Evolutionary conservation across 1,139 yeast species (phyloP).

Genomic region (Pichia sp.): DNA sequence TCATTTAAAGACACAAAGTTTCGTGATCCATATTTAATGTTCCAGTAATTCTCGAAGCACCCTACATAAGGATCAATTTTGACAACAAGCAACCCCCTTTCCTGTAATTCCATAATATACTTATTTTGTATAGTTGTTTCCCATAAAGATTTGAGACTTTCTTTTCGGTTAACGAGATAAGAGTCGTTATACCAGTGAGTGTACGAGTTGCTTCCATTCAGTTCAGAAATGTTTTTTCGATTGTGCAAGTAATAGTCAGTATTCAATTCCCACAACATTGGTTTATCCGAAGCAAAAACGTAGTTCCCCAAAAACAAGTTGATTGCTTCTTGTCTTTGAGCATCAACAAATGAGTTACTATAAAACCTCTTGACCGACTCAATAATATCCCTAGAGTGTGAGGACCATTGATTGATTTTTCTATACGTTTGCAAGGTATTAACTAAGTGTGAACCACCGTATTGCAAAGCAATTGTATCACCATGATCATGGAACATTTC

Average conservation of each 20-base stretch:
- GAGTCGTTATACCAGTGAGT: slow-evolving; percentile 76
- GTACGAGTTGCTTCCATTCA: slow-evolving; percentile 55
- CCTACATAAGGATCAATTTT: slow-evolving; percentile 61
- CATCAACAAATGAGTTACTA: slow-evolving; percentile 92
- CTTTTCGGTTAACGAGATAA: slow-evolving; percentile 41
- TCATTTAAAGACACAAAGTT: slow-evolving; percentile 60
- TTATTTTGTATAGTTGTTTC: slow-evolving; percentile 11
- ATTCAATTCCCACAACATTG: slow-evolving; percentile 87
- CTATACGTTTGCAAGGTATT: slow-evolving; percentile 97
- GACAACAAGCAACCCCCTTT: slow-evolving; percentile 22
- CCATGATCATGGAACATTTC: slow-evolving; percentile 98
- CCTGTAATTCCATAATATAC: slow-evolving; percentile 10
- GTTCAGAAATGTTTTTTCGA: slow-evolving; percentile 36
- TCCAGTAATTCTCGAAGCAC: slow-evolving; percentile 80
- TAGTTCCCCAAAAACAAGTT: slow-evolving; percentile 90
- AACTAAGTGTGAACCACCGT: slow-evolving; percentile 95
- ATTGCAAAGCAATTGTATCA: slow-evolving; percentile 93
- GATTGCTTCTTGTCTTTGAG: slow-evolving; percentile 94
- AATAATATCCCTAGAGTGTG: slow-evolving; percentile 92
- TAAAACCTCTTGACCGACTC: slow-evolving; percentile 92
- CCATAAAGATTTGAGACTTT: slow-evolving; percentile 29
- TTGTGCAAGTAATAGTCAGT: slow-evolving; percentile 89
- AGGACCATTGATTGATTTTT: slow-evolving; percentile 95
- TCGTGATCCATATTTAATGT: slow-evolving; percentile 75
- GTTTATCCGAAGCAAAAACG: slow-evolving; percentile 66